A percentile compares a stretch with the other conserved stretches of the same genome.
Evolutionary conservation across 305 asterid genomes (phyloP).

Genomic region (Rubia peregrina): DNA sequence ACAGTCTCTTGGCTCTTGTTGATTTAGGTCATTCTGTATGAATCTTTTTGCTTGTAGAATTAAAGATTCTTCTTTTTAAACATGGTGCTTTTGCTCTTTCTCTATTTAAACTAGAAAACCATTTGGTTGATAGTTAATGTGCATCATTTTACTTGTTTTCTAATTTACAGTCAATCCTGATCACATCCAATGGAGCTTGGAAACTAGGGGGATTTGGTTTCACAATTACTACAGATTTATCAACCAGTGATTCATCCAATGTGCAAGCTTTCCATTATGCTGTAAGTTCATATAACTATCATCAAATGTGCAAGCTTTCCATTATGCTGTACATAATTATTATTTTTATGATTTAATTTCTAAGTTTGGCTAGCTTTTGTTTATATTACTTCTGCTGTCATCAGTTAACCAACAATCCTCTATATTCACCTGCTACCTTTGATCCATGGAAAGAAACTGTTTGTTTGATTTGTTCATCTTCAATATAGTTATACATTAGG

Average conservation of each 20-base stretch:
- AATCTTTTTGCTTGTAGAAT: not conserved
- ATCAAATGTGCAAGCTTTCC: too few relatives aligned
- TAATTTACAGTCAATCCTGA: slow-evolving; percentile 62
- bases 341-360: not conserved
- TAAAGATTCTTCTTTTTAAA: not conserved
- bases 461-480: not conserved
- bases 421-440: not conserved
- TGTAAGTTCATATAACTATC: slow-evolving; percentile 46
- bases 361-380: not conserved
- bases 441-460: not conserved
- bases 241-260: slow-evolving; percentile 53
- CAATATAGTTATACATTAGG: not conserved
- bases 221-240: slow-evolving; percentile 61
- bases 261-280: slow-evolving; percentile 83
- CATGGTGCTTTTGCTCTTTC: not conserved
- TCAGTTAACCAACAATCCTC: not conserved
- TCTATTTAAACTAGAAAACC: not conserved
- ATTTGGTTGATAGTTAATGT: slow-evolving; percentile 13
- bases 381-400: not conserved
- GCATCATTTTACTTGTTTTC: slow-evolving; percentile 16
- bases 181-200: slow-evolving; percentile 99
- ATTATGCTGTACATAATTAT: too few relatives aligned
- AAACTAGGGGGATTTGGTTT: slow-evolving; percentile 97
- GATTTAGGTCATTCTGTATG: not conserved
- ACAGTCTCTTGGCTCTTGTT: not conserved